Evolutionary conservation across 2,329 filamentous ascomycete genomes (phyloP), one percentile per base, ranked within the genome.

Genomic region (Epichloe brachyelytri): DNA sequence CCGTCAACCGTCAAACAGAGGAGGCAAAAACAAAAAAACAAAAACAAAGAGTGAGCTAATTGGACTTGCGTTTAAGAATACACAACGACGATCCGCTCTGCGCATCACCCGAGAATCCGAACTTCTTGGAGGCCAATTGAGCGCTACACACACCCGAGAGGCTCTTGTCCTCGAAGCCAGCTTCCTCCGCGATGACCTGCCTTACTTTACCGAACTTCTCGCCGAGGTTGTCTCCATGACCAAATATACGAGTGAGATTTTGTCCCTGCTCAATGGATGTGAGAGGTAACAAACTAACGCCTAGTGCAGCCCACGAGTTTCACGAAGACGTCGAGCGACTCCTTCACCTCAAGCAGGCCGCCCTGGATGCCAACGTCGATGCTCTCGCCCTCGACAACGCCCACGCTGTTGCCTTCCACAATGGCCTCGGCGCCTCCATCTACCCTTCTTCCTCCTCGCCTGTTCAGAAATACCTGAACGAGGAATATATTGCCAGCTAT

Each of bases 201-300:
- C 93, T 60, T 98, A 97, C 80, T 98, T 95, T 70, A 82, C 89
- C 64, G 93, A 98, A 77, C 79, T 98, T 58, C 80, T 98, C 60
- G 88, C 85, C 65, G 94, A 98, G 77, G 86, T 96, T 62, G 78
- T 93, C 63, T 83, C 85, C 55, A 76, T 87, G 71, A 95, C 91
- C 61, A 93, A 88, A 73, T 98, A 88, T 70, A 82, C 83, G 58
- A 76, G 82, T 86, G 72, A 71, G 80, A 60, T 20, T 11, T 40
- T 22, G 36, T 43, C 46, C 19, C 30, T 36, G 41, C 17, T 22
- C n/a, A 30, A 45, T 68, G 55, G 38, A 51, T 37, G 49, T 50
- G 36, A 30, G 46, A 48, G 2, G 15, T 26, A 3, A 30, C 5
- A 20, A 19, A 30, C 38, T 40, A 51, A 45, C 47, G 43, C 30